A percentile compares a stretch with the other conserved stretches of the same genome.
Conservation (phyloP, 768 basidiomycete genomes). For the Psilocybe azurescens region DNA sequence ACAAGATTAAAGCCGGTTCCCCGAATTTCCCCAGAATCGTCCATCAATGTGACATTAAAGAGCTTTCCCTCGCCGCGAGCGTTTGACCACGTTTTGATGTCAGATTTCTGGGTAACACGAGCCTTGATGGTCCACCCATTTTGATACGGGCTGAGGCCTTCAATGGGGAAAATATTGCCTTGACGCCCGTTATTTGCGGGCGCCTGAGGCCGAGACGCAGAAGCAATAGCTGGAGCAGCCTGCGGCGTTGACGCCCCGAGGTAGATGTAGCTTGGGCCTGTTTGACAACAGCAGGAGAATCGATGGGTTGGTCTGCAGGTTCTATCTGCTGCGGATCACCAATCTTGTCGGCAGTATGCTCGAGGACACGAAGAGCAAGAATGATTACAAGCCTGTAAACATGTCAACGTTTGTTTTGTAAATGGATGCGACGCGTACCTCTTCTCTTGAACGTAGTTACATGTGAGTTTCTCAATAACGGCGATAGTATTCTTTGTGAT, state of each 20-base stretch:
- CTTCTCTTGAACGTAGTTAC: slow-evolving; percentile 84
- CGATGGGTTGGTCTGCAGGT: slow-evolving; percentile 26
- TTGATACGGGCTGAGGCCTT: slow-evolving; percentile 94
- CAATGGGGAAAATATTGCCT: slow-evolving; percentile 75
- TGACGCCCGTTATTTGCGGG: slow-evolving; percentile 32
- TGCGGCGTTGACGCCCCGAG: slow-evolving; percentile 22
- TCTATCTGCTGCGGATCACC: slow-evolving; percentile 57
- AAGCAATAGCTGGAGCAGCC: slow-evolving; percentile 13
- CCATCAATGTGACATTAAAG: slow-evolving; percentile 93
- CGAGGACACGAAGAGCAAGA: slow-evolving; percentile 65
- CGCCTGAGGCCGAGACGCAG: slow-evolving; percentile 25
- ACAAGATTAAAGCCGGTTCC: slow-evolving; percentile 90
- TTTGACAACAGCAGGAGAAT: slow-evolving; percentile 34
- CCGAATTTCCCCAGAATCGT: slow-evolving; percentile 91
- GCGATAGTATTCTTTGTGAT: slow-evolving; percentile 74
- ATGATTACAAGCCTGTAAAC: slow-evolving; percentile 77
- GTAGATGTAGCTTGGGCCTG: slow-evolving; percentile 24
- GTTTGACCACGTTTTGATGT: slow-evolving; percentile 91
- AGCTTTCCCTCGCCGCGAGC: slow-evolving; percentile 91
- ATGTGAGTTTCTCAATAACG: slow-evolving; percentile 75
- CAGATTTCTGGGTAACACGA: slow-evolving; percentile 87
- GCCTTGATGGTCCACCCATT: slow-evolving; percentile 99
- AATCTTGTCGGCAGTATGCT: slow-evolving; percentile 67
- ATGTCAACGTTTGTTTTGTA: slow-evolving; percentile 8
- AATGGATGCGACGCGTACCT: slow-evolving; percentile 55